Conservation (phyloP, 257 asterid genomes). For the Primulina huaijiensis region DNA sequence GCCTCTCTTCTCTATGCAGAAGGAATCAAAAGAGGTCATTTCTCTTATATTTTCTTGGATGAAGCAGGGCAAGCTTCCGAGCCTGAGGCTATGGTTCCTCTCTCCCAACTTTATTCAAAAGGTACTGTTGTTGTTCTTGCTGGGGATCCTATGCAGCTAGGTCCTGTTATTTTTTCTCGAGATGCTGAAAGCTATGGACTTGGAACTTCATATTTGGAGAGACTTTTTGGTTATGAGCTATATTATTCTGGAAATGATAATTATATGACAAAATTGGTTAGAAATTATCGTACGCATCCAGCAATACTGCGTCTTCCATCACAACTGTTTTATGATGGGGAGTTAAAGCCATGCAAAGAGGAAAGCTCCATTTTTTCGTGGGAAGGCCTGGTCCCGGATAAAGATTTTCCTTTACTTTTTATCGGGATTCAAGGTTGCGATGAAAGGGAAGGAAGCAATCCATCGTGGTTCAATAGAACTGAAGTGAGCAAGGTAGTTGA, state of each 20-base stretch:
- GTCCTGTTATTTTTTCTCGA: slow-evolving; percentile 68
- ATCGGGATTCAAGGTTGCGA: slow-evolving; percentile 55
- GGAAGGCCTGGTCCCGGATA: slow-evolving; percentile 57
- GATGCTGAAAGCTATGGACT: slow-evolving; percentile 69
- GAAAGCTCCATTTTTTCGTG: slow-evolving; percentile 27
- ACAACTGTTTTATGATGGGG: slow-evolving; percentile 60
- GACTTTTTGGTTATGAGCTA: slow-evolving; percentile 51
- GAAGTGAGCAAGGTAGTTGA: slow-evolving; percentile 93
- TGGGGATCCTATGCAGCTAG: slow-evolving; percentile 94
- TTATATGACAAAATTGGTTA: slow-evolving; percentile 56
- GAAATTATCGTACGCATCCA: slow-evolving; percentile 76
- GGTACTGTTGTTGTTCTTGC: slow-evolving; percentile 69
- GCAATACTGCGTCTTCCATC: slow-evolving; percentile 79
- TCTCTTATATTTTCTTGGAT: slow-evolving; percentile 81
- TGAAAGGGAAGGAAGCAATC: slow-evolving; percentile 96
- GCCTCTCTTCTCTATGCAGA: slow-evolving; percentile 58
- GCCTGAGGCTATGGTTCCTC: slow-evolving; percentile 92
- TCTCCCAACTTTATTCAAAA: slow-evolving; percentile 52
- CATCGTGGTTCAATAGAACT: slow-evolving; percentile 91
- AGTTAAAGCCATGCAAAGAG: slow-evolving; percentile 64
- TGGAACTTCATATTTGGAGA: slow-evolving; percentile 78
- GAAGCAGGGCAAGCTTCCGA: slow-evolving; percentile 99
- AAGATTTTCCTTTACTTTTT: slow-evolving; percentile 75
- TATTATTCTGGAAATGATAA: slow-evolving; percentile 43
- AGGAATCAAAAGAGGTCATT: slow-evolving; percentile 71